phyloP scores from a whole-genome alignment of 129 eudicot genomes.

The Erigeron canadensis region DNA sequence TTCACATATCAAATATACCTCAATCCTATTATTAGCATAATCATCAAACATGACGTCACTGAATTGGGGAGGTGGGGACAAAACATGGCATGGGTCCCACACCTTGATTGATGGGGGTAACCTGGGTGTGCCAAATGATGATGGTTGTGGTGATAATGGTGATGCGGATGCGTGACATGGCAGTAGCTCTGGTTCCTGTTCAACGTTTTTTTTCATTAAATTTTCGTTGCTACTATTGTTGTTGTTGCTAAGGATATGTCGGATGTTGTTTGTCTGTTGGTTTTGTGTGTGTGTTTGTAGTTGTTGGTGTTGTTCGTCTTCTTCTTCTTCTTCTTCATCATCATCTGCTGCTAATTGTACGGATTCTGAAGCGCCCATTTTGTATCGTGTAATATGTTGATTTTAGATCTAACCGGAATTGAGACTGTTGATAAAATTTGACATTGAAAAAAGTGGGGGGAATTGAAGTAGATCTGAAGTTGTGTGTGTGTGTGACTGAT shows the following conservation, averaged over 20 bases:
- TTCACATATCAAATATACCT: slow-evolving; percentile 75
- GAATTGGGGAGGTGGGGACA: slow-evolving; percentile 65
- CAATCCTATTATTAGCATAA: slow-evolving; percentile 48
- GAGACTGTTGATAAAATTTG: slow-evolving; percentile 18
- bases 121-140: slow-evolving; percentile 83
- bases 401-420: slow-evolving; percentile 8
- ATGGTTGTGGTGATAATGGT: slow-evolving; percentile 90
- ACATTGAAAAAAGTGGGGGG: slow-evolving; percentile 4
- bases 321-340: slow-evolving; percentile 53
- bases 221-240: not conserved
- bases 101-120: slow-evolving; percentile 90
- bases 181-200: slow-evolving; percentile 91
- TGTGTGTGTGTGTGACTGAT: slow-evolving; percentile 19
- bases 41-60: slow-evolving; percentile 39
- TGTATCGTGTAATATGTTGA: not conserved
- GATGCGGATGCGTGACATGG: slow-evolving; percentile 98
- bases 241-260: too few species aligned
- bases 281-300: not conserved
- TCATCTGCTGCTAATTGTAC: slow-evolving; percentile 47
- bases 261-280: too few species aligned
- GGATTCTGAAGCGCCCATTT: slow-evolving; percentile 83
- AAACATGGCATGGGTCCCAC: slow-evolving; percentile 97
- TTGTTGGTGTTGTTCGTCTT: slow-evolving; percentile 1
- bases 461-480: slow-evolving; percentile 40
- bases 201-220: slow-evolving; percentile 63